Base-by-base conservation (phyloP, 1,139 yeast genomes). In the Pichia sp. region DNA sequence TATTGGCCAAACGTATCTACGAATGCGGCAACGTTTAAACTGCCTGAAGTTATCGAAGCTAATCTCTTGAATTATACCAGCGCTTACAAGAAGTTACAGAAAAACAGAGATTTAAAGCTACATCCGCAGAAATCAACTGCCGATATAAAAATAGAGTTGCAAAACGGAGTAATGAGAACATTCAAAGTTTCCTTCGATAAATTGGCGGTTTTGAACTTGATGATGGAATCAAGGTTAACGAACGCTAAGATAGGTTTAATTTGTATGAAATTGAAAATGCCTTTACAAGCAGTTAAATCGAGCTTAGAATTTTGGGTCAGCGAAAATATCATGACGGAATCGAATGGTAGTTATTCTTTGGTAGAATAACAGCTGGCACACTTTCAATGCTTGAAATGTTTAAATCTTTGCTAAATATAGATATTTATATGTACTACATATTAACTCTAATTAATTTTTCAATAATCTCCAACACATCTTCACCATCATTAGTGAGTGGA, bases 101-200 rank as follows among this genome's bases (percentile, higher is more conserved):
- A 65, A 29, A 87, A 90, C 0, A 67, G 95, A 43, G 69, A 68
- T 38, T 64, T 92, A 45, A 69, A 70, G 42, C 66, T 84, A 54
- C 60, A 82, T 29, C 81, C 84, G 5, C 69, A 72, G 36, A 64
- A 79, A 48, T 95, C 96, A 0, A 58, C 66, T 0, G 90, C 85
- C 0, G 72, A 71, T 11, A 53, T 92, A 2, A 75, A 5, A 62
- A 92, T 8, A 76, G 70, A 33, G 64, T 83, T 36, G 69, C 67
- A 31, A 31, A 11, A 31, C 4, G 78, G 75, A 29, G 62, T 70
- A 8, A 59, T 55, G 0, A 46, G 66, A 26, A 57, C 58, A 1
- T 72, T 74, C 50, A 66, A 67, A 4, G 95, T 85, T 0, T 62
- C 82, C 0, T 82, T 95, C 0, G 83, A 77, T 33, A 79, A 81